Evolutionary conservation across 768 basidiomycete species (phyloP).

Genomic region (Agrocybe chaxingu): DNA sequence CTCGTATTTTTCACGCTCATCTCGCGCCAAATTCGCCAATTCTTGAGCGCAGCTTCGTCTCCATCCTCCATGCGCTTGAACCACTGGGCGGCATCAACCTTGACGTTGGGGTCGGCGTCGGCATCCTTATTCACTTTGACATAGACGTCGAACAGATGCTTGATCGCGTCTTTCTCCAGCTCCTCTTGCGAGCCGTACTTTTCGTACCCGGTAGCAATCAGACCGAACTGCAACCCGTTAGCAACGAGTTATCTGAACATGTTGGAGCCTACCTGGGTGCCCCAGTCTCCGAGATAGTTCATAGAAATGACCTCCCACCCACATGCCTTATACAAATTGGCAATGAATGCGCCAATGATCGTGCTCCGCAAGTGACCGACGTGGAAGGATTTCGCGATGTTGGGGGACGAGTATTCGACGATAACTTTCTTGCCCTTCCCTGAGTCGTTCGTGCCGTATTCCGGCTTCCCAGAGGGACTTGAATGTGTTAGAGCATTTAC

Average conservation of each 20-base stretch:
- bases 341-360: conserved; percentile 96
- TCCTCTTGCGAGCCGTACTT: conserved; percentile 86
- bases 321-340: conserved; percentile 86
- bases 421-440: conserved; percentile 82
- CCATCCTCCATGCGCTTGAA: conserved; percentile 97
- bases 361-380: conserved; percentile 95
- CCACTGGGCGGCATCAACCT: conserved; percentile 74
- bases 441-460: conserved; percentile 78
- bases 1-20: conserved; percentile 87
- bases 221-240: conserved; percentile 55
- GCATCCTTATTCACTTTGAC: conserved; percentile 91
- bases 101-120: conserved; percentile 66
- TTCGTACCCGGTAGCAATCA: conserved; percentile 89
- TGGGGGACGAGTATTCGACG: conserved; percentile 93
- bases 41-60: conserved; percentile 75
- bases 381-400: conserved; percentile 98
- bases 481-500: conserved; percentile 70
- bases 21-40: conserved; percentile 94
- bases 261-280: conserved; percentile 72
- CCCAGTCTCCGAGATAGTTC: conserved; percentile 99
- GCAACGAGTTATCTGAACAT: not conserved
- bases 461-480: conserved; percentile 52
- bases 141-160: conserved; percentile 92
- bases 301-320: conserved; percentile 91
- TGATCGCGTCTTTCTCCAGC: conserved; percentile 86